Conservation (phyloP, 768 basidiomycete species). For the Pisolithus sp. region DNA sequence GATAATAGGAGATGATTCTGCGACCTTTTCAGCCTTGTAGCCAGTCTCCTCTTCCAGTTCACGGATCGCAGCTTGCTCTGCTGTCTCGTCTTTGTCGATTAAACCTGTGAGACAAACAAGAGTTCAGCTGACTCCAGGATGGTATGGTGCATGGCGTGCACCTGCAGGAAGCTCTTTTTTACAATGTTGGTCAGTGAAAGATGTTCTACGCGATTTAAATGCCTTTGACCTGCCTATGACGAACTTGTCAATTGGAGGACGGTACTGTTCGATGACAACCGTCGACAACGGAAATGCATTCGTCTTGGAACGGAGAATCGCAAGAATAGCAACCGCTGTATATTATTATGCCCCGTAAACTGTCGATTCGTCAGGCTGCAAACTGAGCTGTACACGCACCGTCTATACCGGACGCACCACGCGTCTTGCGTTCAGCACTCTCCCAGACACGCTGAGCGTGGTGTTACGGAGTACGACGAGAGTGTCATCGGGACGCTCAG, state of each 20-base stretch:
- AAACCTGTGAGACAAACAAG: constrained; percentile 43
- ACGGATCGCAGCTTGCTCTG: constrained; percentile 74
- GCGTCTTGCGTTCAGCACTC: constrained; percentile 76
- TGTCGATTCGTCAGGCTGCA: not conserved
- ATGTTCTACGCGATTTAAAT: not conserved
- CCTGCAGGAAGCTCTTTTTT: constrained; percentile 51
- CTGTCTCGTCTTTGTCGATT: constrained; percentile 73
- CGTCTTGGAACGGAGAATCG: constrained; percentile 70
- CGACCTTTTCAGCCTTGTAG: constrained; percentile 55
- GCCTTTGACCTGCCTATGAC: constrained; percentile 51
- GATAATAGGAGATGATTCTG: constrained; percentile 56
- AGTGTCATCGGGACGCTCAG: not conserved
- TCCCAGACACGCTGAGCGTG: constrained; percentile 74
- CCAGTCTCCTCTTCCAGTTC: constrained; percentile 95
- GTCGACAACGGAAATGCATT: constrained; percentile 69
- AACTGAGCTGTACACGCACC: constrained; percentile 37
- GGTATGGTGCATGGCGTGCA: constrained; percentile 23
- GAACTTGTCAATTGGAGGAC: constrained; percentile 76
- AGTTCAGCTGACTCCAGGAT: not conserved
- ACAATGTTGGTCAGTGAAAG: not conserved
- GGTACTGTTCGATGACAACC: constrained; percentile 86
- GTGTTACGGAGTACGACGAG: too few species aligned
- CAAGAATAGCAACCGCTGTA: constrained; percentile 78
- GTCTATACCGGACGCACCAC: constrained; percentile 72
- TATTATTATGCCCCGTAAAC: not conserved